Conservation (phyloP, 306 rosid genomes). For the Carpinus viminea region DNA sequence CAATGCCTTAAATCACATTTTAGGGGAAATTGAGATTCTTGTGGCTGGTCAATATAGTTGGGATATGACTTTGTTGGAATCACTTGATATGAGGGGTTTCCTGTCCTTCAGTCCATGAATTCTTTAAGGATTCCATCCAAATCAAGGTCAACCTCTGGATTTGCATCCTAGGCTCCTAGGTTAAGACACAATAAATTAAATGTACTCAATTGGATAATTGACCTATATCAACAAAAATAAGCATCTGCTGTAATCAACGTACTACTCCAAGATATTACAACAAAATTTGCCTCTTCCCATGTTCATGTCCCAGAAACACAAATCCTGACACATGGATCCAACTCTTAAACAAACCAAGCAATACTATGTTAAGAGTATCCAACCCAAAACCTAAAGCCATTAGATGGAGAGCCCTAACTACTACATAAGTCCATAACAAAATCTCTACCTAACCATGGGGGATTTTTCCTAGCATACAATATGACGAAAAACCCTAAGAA, state of each 20-base stretch:
- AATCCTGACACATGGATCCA: background rate
- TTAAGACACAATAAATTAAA: background rate
- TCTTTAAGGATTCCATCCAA: background rate
- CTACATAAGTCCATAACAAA: background rate
- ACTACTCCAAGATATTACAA: too few relatives aligned
- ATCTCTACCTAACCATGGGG: too few relatives aligned
- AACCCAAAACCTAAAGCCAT: background rate
- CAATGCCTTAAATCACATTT: too few relatives aligned
- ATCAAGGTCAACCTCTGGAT: background rate
- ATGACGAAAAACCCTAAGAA: too few relatives aligned
- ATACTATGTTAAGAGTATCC: background rate
- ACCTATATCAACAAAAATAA: too few relatives aligned
- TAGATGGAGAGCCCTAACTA: background rate
- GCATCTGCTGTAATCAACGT: too few relatives aligned
- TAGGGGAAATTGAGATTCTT: too few relatives aligned
- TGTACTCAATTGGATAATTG: too few relatives aligned
- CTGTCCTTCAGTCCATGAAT: background rate
- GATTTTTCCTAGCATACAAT: too few relatives aligned
- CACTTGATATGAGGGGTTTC: background rate
- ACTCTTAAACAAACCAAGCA: background rate
- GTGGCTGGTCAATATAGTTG: background rate
- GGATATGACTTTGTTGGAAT: background rate
- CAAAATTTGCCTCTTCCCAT: background rate
- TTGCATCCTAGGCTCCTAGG: background rate
- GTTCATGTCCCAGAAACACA: background rate